Evolutionary conservation across 306 rosid genomes (phyloP), one percentile per base, ranked within the genome.

Genomic region (Psophocarpus tetragonolobus): DNA sequence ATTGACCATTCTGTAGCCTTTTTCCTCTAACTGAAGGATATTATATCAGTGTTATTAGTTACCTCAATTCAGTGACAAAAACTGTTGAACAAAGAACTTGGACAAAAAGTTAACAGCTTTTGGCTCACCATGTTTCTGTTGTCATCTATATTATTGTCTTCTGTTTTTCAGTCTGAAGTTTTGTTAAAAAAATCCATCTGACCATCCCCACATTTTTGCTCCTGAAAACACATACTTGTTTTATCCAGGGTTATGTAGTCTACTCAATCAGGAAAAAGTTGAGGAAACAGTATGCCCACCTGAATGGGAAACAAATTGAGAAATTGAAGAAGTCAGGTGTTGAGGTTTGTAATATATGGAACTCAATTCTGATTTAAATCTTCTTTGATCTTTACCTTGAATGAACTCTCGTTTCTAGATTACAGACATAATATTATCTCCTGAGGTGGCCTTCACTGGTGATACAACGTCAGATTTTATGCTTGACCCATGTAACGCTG

Each of bases 401-500:
- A 82, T 75, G 80, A 76, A 57, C 23, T 81, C 75, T 76, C 48
- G 64, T 74, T 75, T 88, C 81, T 88, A 95, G 97, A 95, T 95
- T 75, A 95, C 97, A 77, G 97, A 95, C 80, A 77, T 24, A 51
- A 61, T 95, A 74, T 79, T 95, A 87, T 89, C 97, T 48, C 98
- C 98, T 6, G 98, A 95, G 85, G 97, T 95, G 65, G 98, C 98
- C 82, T 95, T 95, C 85, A 87, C 97, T 0, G 98, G 97, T 17
- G 98, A 95, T 82, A 95, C 98, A 65, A 95, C 93, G 0, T 47
- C 97, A 21, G 97, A 95, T 69, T 95, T 84, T 80, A 91, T 92
- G 95, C 91, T 91, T 73, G 98, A 95, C 58, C 98, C 98, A 20
- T 90, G 75, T 54, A 95, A 95, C 58, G 93, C 98, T 8, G 98